A percentile compares a stretch with the other conserved stretches of the same genome.
Conservation (phyloP, 1,139 yeast species). For the Blastobotrys proliferans region DNA sequence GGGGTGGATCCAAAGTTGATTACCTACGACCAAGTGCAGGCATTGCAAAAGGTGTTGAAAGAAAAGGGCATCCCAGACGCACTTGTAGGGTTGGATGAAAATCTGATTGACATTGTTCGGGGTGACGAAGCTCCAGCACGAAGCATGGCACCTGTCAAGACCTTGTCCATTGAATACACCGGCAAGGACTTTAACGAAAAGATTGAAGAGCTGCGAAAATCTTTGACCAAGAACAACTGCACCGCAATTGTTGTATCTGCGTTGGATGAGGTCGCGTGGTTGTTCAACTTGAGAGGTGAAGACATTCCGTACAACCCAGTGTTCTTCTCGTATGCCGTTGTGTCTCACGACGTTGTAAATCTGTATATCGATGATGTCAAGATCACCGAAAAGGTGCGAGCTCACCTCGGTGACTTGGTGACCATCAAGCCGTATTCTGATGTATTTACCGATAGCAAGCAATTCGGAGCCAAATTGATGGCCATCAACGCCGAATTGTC, state of each 20-base stretch:
- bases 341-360: conserved; percentile 53
- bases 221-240: conserved; percentile 43
- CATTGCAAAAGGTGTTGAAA: conserved; percentile 34
- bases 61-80: conserved; percentile 41
- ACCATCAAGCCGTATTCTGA: conserved; percentile 34
- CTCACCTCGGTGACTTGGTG: conserved; percentile 30
- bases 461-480: conserved; percentile 38
- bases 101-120: conserved; percentile 81
- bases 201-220: conserved; percentile 43
- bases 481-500: conserved; percentile 16
- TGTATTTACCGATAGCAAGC: conserved; percentile 33
- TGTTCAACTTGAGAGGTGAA: conserved; percentile 79
- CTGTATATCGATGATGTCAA: conserved; percentile 73
- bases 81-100: conserved; percentile 60
- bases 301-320: conserved; percentile 90
- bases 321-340: conserved; percentile 72
- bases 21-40: conserved; percentile 43
- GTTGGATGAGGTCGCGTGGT: conserved; percentile 90
- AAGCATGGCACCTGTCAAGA: conserved; percentile 31
- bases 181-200: conserved; percentile 43
- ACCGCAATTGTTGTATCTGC: conserved; percentile 59
- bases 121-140: conserved; percentile 38
- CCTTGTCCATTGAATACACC: conserved; percentile 35
- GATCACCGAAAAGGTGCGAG: conserved; percentile 42
- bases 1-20: conserved; percentile 71